phyloP scores from a whole-genome alignment of 2,329 filamentous ascomycete species.

The Rutstroemia sp. region DNA sequence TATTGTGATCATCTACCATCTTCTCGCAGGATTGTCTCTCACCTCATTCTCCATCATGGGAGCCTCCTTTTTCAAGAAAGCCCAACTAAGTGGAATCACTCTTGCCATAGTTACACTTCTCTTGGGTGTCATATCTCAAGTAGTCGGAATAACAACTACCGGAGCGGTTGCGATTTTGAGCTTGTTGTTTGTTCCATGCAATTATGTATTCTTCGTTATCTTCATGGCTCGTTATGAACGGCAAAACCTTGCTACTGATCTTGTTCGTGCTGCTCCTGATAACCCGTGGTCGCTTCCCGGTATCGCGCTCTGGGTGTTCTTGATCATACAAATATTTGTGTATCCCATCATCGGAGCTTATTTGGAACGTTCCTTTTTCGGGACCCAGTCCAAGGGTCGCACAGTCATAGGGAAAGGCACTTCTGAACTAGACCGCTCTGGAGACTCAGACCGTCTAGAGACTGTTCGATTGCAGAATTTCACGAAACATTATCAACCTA shows the following conservation, averaged over 20 bases:
- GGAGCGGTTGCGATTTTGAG: slow-evolving; percentile 62
- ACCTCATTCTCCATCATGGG: slow-evolving; percentile 76
- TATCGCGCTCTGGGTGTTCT: slow-evolving; percentile 69
- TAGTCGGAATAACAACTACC: slow-evolving; percentile 51
- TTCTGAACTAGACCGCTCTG: neutral
- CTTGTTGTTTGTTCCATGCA: slow-evolving; percentile 78
- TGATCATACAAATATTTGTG: slow-evolving; percentile 67
- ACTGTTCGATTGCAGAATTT: slow-evolving; percentile 68
- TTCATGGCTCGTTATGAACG: slow-evolving; percentile 71
- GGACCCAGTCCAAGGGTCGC: slow-evolving; percentile 59
- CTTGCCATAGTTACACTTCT: slow-evolving; percentile 66
- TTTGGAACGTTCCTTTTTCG: slow-evolving; percentile 68
- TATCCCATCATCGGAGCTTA: slow-evolving; percentile 71
- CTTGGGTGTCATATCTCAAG: slow-evolving; percentile 75
- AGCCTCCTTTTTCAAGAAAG: slow-evolving; percentile 76
- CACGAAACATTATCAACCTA: slow-evolving; percentile 70
- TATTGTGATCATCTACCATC: slow-evolving; percentile 66
- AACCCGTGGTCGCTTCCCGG: slow-evolving; percentile 64
- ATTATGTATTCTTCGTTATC: slow-evolving; percentile 75
- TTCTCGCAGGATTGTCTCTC: slow-evolving; percentile 69
- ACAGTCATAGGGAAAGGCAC: slow-evolving; percentile 36
- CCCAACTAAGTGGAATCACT: slow-evolving; percentile 80
- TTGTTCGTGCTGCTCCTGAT: slow-evolving; percentile 53
- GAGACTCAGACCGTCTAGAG: slow-evolving; percentile 17
- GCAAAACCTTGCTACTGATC: slow-evolving; percentile 48